Base-by-base conservation (phyloP, 768 basidiomycete genomes). In the Royoungia palumana region DNA sequence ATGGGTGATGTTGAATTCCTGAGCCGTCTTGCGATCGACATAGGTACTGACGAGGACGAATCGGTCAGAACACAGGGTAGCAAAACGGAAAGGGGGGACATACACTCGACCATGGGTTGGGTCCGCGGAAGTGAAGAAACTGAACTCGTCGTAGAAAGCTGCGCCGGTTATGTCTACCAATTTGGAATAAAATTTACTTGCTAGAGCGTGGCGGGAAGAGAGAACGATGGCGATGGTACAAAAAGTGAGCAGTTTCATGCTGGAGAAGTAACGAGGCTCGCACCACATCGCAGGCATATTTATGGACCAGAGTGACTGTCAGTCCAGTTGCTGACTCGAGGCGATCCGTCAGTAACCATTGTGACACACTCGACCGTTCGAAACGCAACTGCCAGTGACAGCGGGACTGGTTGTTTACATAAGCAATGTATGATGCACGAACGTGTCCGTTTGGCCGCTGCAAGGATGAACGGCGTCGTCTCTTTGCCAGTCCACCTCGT, bases 91-190 rank as follows among this genome's bases (percentile, higher is more conserved):
- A 8, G 37, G 7, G 24, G 37, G 38, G 16, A 59, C 78, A 57
- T 63, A 84, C 84, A 87, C 85, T 44, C 83, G 72, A 24, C 84
- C 84, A 53, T 83, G 72, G 7, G 84, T 85, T 5, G 84, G 83
- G 57, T 86, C 85, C 2, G 76, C 14, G 35, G 79, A 75, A 17
- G 70, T 69, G 56, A 80, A 58, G 56, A 73, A 74, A 5, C 60
- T 52, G 57, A 86, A 86, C 5, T 70, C 61, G 30, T 67, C 64
- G 49, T 78, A 71, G 56, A 87, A 85, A 17, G 60, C 68, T 35
- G 60, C 44, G 28, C 83, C 83, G 13, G 67, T 60, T 57, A 73
- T 68, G 47, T 72, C 78, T 53, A 81, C 75, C 10, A 27, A 49
- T 21, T 51, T 57, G 0, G 41, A 27, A 24, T 60, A 60, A 44